Conservation (phyloP, 352 stramenopile species). For the Phytophthora ramorum region DNA sequence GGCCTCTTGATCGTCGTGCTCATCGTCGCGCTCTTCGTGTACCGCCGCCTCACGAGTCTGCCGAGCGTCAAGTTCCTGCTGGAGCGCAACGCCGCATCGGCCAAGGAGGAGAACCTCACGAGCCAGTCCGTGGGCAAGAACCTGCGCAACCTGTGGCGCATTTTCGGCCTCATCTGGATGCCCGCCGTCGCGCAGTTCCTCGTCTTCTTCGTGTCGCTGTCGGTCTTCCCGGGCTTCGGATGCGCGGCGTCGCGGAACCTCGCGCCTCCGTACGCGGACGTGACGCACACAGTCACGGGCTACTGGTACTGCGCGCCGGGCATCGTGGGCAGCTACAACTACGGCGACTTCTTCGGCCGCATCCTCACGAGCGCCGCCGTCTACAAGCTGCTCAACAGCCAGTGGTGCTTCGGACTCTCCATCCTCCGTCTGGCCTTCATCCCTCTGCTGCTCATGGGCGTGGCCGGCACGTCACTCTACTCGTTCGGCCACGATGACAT, state of each 20-base stretch:
- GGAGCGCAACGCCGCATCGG: constrained; percentile 50
- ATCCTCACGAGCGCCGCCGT: constrained; percentile 47
- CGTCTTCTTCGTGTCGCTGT: constrained; percentile 68
- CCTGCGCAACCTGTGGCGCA: constrained; percentile 50
- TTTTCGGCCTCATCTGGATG: constrained; percentile 63
- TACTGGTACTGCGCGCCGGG: constrained; percentile 62
- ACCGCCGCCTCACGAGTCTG: constrained; percentile 42
- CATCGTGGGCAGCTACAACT: constrained; percentile 68
- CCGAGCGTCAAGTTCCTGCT: constrained; percentile 61
- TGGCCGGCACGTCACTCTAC: constrained; percentile 57
- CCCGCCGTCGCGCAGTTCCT: constrained; percentile 57
- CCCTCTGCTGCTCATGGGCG: constrained; percentile 59
- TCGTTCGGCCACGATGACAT: constrained; percentile 47
- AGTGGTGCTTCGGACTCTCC: constrained; percentile 45
- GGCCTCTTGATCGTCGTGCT: constrained; percentile 57
- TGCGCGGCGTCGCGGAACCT: constrained; percentile 48
- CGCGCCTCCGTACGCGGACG: constrained; percentile 26
- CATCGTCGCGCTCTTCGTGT: constrained; percentile 50
- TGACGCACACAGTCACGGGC: constrained; percentile 19
- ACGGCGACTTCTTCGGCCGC: constrained; percentile 64
- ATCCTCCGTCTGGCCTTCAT: constrained; percentile 57
- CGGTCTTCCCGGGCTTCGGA: constrained; percentile 57
- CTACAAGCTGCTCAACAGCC: constrained; percentile 63
- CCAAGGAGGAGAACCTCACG: constrained; percentile 32
- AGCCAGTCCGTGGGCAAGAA: constrained; percentile 32